Conservation (phyloP, 164 flowering plant species). For the Dillenia suffruticosa region DNA sequence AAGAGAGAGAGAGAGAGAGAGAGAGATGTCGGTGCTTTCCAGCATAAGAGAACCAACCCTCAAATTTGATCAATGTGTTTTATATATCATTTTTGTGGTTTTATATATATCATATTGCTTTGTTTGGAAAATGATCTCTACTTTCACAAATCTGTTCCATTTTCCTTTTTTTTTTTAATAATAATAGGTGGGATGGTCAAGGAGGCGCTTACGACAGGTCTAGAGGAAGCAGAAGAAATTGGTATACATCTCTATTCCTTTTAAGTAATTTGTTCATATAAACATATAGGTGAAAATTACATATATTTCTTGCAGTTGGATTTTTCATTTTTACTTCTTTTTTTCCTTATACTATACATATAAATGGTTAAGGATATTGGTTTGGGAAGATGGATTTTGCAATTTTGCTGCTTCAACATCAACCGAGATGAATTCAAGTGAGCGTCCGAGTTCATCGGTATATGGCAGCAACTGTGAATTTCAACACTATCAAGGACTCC, state of each 20-base stretch:
- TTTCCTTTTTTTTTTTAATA: background rate
- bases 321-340: background rate
- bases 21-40: background rate
- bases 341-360: constrained; percentile 3
- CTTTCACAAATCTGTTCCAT: background rate
- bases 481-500: constrained; percentile 70
- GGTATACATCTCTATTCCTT: constrained; percentile 34
- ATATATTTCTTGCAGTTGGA: background rate
- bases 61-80: background rate
- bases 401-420: constrained; percentile 73
- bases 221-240: constrained; percentile 95
- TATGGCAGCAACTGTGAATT: constrained; percentile 47
- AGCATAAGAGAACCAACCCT: background rate
- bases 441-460: constrained; percentile 35
- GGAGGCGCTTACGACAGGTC: constrained; percentile 86
- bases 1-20: background rate
- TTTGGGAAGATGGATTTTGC: constrained; percentile 99
- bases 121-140: too few species aligned
- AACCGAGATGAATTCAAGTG: constrained; percentile 39
- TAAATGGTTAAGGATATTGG: constrained; percentile 64
- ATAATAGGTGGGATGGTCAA: constrained; percentile 82
- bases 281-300: background rate
- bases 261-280: too few species aligned
- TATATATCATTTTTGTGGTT: background rate
- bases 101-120: too few species aligned